Evolutionary conservation across 2,329 filamentous ascomycete species (phyloP).

Genomic region (Lecanicillium sp.): DNA sequence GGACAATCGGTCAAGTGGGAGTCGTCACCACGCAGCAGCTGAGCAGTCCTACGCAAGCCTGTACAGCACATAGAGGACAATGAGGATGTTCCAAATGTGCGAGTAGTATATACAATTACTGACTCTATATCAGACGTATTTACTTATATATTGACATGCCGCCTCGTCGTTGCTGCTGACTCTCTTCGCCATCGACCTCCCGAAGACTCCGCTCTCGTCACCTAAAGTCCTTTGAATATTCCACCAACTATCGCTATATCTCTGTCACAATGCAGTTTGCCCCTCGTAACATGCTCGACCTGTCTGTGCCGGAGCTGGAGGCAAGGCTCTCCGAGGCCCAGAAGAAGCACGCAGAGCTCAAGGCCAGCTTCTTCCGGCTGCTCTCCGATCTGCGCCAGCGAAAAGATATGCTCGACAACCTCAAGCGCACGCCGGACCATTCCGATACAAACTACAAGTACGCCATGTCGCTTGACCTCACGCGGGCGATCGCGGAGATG

Average conservation of each 20-base stretch:
- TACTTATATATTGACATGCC: too few species aligned
- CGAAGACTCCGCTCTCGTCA: too few species aligned
- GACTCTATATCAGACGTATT: too few species aligned
- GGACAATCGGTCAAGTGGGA: too few species aligned
- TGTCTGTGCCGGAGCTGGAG: not conserved
- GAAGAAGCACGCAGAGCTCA: not conserved
- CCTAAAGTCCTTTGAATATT: too few species aligned
- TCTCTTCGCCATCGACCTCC: too few species aligned
- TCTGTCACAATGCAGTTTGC: not conserved
- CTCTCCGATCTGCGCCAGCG: not conserved
- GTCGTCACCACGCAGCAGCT: too few species aligned
- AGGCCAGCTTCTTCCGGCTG: not conserved
- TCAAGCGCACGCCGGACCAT: slow-evolving; percentile 1
- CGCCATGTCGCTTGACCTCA: not conserved
- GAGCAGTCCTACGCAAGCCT: too few species aligned
- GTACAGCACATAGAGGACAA: too few species aligned
- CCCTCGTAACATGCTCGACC: slow-evolving; percentile 2
- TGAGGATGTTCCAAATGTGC: too few species aligned
- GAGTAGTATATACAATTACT: too few species aligned
- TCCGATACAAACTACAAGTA: slow-evolving; percentile 3
- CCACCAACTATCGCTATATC: not conserved
- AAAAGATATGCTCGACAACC: not conserved
- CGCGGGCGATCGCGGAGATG: slow-evolving; percentile 1
- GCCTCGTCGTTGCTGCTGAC: too few species aligned
- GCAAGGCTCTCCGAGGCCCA: not conserved